Conservation (phyloP, 257 asterid species). For the Echium plantagineum region DNA sequence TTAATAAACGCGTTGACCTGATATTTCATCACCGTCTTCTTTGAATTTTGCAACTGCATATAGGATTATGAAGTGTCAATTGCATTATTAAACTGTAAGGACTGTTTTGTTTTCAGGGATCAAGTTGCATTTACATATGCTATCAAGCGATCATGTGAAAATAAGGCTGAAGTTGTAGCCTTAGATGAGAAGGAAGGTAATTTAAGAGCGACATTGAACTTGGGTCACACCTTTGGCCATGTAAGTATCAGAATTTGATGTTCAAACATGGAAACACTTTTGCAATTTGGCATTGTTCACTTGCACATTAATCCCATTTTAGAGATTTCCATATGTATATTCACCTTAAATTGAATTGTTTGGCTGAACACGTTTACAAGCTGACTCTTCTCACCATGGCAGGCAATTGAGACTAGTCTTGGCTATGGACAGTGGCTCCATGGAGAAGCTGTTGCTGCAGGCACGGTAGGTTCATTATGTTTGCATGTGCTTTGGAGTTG, state of each 20-base stretch:
- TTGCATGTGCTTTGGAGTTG: neutral
- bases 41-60: too few species aligned
- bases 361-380: neutral
- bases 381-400: conserved; percentile 6
- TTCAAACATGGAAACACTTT: neutral
- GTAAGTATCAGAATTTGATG: conserved; percentile 28
- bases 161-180: conserved; percentile 95
- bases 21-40: too few species aligned
- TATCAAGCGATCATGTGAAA: conserved; percentile 94
- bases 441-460: conserved; percentile 99
- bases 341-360: neutral
- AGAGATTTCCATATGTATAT: neutral
- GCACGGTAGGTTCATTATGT: conserved; percentile 38
- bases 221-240: conserved; percentile 99
- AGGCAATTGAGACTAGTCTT: conserved; percentile 90
- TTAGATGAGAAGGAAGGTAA: conserved; percentile 96
- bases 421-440: conserved; percentile 98
- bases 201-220: conserved; percentile 84
- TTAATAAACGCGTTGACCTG: neutral
- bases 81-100: neutral
- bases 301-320: neutral
- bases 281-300: neutral
- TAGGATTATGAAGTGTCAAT: neutral
- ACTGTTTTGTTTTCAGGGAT: conserved; percentile 49
- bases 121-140: conserved; percentile 77